Evolutionary conservation across 177 flowering plant genomes (phyloP).

Genomic region (Vitis hybrid): DNA sequence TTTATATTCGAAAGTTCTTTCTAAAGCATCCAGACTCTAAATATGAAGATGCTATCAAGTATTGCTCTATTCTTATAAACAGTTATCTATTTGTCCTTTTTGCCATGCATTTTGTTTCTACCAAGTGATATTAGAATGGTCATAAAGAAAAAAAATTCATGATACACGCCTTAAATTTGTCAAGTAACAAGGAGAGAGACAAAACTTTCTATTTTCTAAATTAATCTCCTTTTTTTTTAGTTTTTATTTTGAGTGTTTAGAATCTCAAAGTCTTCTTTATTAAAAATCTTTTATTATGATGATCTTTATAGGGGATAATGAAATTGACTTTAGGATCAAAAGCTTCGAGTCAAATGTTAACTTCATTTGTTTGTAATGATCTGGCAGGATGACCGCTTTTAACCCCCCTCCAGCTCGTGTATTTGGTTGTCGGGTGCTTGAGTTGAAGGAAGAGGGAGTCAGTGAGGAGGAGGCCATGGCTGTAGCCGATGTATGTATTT

Average conservation of each 20-base stretch:
- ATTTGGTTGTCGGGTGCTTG: conserved; percentile 81
- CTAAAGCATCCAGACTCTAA: conserved; percentile 66
- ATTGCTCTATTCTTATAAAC: conserved; percentile 5
- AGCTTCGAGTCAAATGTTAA: not conserved
- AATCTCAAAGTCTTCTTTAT: too few species aligned
- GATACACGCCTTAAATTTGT: too few species aligned
- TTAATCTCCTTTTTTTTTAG: too few species aligned
- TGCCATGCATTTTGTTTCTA: not conserved
- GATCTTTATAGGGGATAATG: too few species aligned
- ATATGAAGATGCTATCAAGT: conserved; percentile 78
- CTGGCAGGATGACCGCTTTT: conserved; percentile 51
- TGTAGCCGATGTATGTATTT: conserved; percentile 70
- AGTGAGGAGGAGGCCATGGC: conserved; percentile 74
- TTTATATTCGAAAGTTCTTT: conserved; percentile 62
- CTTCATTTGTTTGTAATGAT: conserved; percentile 2
- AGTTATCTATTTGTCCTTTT: not conserved
- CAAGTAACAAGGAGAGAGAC: too few species aligned
- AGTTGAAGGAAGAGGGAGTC: conserved; percentile 78
- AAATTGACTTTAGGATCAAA: too few species aligned
- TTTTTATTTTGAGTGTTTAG: too few species aligned
- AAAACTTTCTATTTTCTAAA: too few species aligned
- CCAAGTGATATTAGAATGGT: too few species aligned
- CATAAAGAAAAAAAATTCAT: too few species aligned
- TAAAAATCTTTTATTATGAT: too few species aligned
- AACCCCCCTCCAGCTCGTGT: conserved; percentile 83